Base-by-base conservation (phyloP, 495 filamentous ascomycete genomes). In the Aspergillus leporis region DNA sequence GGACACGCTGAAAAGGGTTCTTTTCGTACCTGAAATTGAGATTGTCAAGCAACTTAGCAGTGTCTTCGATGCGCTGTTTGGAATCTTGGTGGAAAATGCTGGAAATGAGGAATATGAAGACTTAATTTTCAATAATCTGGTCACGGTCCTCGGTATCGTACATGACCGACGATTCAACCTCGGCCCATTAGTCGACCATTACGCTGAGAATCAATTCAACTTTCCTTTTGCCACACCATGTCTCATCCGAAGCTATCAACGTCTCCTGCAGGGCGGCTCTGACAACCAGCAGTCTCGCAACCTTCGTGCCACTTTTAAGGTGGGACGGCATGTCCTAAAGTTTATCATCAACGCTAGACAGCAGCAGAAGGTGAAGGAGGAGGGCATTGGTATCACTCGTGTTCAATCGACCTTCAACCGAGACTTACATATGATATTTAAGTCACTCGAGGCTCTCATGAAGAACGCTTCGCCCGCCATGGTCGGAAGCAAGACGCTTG, bases 11-110 rank as follows among this genome's bases (percentile, higher is more conserved):
- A 88, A 90, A 69, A 85, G 90, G 59, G 81, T 98, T 38, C 85
- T 90, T 9, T 99, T 98, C 65, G 94, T 99, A 10, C 88, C 94
- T 0, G 94, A 99, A 69, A 96, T 97, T 51, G 94, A 99, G 74
- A 90, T 98, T 25, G 94, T 98, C 58, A 99, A 97, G 73, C 82
- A 96, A 51, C 76, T 97, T 9, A 85, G 83, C 59, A 89, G 96
- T 66, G 93, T 99, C 14, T 88, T 99, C 63, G 91, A 97, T 69
- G 86, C 92, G 9, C 81, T 98, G 13, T 99, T 99, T 66, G 87
- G 90, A 9, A 92, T 98, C 36, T 71, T 98, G 28, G 87, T 94
- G 12, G 91, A 95, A 61, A 86, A 97, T 68, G 83, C 91, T 12
- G 91, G 91, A 4, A 90, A 92, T 55, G 90, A 95, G 56, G 92